Evolutionary conservation across 2,329 filamentous ascomycete species (phyloP).

Genomic region (Neonectria coccinea): DNA sequence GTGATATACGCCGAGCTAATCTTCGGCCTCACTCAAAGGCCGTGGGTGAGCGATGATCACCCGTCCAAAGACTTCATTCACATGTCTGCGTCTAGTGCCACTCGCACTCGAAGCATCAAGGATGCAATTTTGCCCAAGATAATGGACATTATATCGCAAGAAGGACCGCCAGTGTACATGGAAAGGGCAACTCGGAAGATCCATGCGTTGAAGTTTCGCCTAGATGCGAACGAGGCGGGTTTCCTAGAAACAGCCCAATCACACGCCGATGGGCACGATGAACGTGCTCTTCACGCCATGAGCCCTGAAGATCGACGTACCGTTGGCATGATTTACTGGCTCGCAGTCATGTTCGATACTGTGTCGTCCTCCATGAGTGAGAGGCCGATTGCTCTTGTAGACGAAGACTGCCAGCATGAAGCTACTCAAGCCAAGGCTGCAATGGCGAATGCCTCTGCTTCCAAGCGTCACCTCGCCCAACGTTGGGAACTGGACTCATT

Average conservation of each 20-base stretch:
- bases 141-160: conserved; percentile 35
- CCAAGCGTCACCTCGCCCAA: neutral
- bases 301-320: conserved; percentile 52
- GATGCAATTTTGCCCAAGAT: conserved; percentile 25
- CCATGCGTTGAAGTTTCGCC: conserved; percentile 38
- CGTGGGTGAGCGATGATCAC: conserved; percentile 28
- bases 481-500: conserved; percentile 36
- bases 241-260: conserved; percentile 19
- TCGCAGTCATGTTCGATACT: conserved; percentile 70
- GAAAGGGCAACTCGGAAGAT: conserved; percentile 42
- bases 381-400: conserved; percentile 48
- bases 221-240: conserved; percentile 35
- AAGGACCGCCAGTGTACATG: conserved; percentile 40
- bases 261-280: conserved; percentile 10
- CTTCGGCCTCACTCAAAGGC: conserved; percentile 52
- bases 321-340: conserved; percentile 66
- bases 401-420: conserved; percentile 54
- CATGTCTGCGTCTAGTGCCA: neutral
- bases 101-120: neutral
- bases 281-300: neutral
- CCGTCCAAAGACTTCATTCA: neutral
- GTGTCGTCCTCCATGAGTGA: conserved; percentile 64
- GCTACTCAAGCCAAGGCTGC: conserved; percentile 18
- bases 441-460: neutral
- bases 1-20: conserved; percentile 55